Percentiles rank a stretch among this genome's conserved stretches.
Conservation (phyloP, 169 alveolate species). For the Cryptosporidium ryanae region DNA sequence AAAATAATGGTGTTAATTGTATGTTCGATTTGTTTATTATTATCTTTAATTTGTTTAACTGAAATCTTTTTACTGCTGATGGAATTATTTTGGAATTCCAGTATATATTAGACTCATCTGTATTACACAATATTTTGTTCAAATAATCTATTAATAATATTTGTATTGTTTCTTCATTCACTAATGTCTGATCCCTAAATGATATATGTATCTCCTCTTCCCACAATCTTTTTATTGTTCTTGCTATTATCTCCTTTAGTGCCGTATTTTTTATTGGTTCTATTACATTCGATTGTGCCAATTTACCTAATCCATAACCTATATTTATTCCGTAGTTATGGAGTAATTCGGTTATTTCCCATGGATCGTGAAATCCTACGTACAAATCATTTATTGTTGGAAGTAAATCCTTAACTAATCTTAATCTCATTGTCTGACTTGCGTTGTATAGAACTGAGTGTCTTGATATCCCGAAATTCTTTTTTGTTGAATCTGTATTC, state of each 20-base stretch:
- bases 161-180: slow-evolving; percentile 67
- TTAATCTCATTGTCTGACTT: slow-evolving; percentile 70
- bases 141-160: slow-evolving; percentile 51
- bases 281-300: slow-evolving; percentile 57
- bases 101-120: slow-evolving; percentile 68
- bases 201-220: slow-evolving; percentile 65
- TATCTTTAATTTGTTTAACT: slow-evolving; percentile 13
- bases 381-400: slow-evolving; percentile 67
- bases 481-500: background rate
- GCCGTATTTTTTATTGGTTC: slow-evolving; percentile 62
- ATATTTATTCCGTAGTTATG: slow-evolving; percentile 64
- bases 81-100: slow-evolving; percentile 73
- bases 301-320: slow-evolving; percentile 49
- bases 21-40: slow-evolving; percentile 36
- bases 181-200: slow-evolving; percentile 53
- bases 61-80: slow-evolving; percentile 66
- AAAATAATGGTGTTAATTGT: slow-evolving; percentile 42
- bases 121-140: slow-evolving; percentile 50
- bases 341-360: slow-evolving; percentile 71
- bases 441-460: slow-evolving; percentile 28
- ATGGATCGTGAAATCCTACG: slow-evolving; percentile 67
- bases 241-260: slow-evolving; percentile 66
- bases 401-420: slow-evolving; percentile 24
- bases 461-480: slow-evolving; percentile 22
- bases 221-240: slow-evolving; percentile 72